phyloP scores from a whole-genome alignment of 73 alveolate genomes.

The Paraurostyla sp. region DNA sequence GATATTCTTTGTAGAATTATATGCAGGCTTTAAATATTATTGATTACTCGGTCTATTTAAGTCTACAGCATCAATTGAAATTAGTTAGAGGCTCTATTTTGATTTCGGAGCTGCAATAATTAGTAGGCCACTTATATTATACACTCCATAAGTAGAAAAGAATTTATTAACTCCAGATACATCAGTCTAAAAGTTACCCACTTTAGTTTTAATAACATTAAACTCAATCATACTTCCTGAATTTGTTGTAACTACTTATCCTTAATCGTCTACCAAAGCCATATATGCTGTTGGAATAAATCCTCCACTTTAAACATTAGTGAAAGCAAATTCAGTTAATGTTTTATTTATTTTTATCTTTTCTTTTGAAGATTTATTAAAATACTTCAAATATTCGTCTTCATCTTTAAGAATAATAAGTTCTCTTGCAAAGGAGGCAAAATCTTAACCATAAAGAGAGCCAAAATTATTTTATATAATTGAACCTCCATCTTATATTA shows the following conservation, averaged over 20 bases:
- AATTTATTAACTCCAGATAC: constrained; percentile 69
- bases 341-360: constrained; percentile 32
- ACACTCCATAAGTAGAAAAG: constrained; percentile 72
- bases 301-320: constrained; percentile 73
- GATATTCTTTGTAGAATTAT: not conserved
- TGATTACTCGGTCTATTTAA: constrained; percentile 22
- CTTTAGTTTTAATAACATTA: not conserved
- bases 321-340: constrained; percentile 7
- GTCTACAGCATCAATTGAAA: constrained; percentile 33
- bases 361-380: constrained; percentile 1
- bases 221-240: constrained; percentile 55
- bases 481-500: constrained; percentile 39
- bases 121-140: constrained; percentile 66
- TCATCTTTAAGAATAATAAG: constrained; percentile 49
- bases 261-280: constrained; percentile 74
- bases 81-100: not conserved
- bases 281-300: constrained; percentile 68
- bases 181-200: constrained; percentile 47
- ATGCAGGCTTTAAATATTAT: constrained; percentile 6
- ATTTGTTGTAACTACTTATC: constrained; percentile 71
- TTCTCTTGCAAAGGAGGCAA: constrained; percentile 73
- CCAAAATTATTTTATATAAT: constrained; percentile 41
- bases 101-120: constrained; percentile 72
- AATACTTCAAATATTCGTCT: constrained; percentile 57
- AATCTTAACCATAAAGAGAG: constrained; percentile 65